Conservation (phyloP, 73 alveolate genomes). For the Paramecium sexaurelia region DNA sequence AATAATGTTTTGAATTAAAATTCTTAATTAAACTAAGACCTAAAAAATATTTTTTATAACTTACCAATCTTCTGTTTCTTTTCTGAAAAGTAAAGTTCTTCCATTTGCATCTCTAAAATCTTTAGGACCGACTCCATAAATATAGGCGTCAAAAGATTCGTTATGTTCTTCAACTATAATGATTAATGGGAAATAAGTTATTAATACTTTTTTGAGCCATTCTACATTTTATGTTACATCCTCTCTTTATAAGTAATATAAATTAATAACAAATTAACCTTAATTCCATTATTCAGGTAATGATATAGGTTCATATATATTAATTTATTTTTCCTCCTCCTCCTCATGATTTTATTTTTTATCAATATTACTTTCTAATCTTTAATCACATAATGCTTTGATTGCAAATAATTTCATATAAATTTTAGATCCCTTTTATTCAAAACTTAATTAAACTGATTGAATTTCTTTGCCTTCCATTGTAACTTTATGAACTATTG, state of each 20-base stretch:
- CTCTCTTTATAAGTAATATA: neutral
- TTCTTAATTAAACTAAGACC: neutral
- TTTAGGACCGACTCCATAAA: slow-evolving; percentile 51
- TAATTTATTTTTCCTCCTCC: neutral
- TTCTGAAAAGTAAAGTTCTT: slow-evolving; percentile 17
- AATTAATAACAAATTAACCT: slow-evolving; percentile 6
- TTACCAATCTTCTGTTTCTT: slow-evolving; percentile 36
- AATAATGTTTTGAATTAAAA: neutral
- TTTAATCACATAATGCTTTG: slow-evolving; percentile 32
- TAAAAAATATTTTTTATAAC: neutral
- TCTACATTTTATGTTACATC: neutral
- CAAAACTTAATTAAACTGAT: neutral
- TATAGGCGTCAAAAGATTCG: slow-evolving; percentile 42
- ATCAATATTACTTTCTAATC: neutral
- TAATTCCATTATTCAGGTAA: slow-evolving; percentile 21
- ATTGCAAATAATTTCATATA: slow-evolving; percentile 44
- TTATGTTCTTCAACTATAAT: neutral
- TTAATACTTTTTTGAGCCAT: slow-evolving; percentile 20
- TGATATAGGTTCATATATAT: slow-evolving; percentile 1
- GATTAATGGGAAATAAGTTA: neutral
- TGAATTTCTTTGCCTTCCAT: slow-evolving; percentile 54
- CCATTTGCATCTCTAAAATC: slow-evolving; percentile 33
- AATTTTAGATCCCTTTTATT: neutral
- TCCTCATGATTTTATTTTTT: slow-evolving; percentile 5
- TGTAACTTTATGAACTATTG: neutral